Evolutionary conservation across 495 filamentous ascomycete species (phyloP), one percentile per base, ranked within the genome.

Genomic region (Penicillium subrubescens): DNA sequence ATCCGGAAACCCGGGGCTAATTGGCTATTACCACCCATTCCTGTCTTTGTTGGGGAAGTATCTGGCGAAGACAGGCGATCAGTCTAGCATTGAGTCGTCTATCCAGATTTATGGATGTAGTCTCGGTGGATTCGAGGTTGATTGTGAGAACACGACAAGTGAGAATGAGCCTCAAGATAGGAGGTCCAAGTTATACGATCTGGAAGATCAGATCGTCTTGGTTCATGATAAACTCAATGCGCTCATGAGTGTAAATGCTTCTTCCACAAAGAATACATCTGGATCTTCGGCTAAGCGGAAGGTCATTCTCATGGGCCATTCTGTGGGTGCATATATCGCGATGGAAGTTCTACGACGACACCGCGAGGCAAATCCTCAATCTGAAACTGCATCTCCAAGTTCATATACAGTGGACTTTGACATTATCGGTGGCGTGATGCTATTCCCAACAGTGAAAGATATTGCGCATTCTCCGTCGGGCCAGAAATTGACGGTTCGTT

Each of bases 1-100:
- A 44, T 82, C 92, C 31, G 94, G 94, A 17, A 97, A 97, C 64
- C 94, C 94, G 11, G 94, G 94, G 0, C 78, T 97, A 37, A 88
- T 97, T 51, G 79, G 77, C 34, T 97, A 93, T 81, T 98, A 97
- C 76, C 73, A 82, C 39, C 80, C 84, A 1, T 97, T 96, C 75
- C 81, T 92, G 25, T 87, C 75, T 51, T 75, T 79, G 27, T 75
- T 89, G 5, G 73, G 77, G 31, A 53, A 66, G 14, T 61, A 74
- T 39, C 64, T 75, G 23, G 48, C 35, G 59, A 12, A 58, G 48
- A 1, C 15, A 8, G 25, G 21, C 29, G 37, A 46, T 23, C 50
- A 17, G 3, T 21, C 35, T 4, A 27, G 5, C 25, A 48, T 35
- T 15, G 8, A 8, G 31, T 50, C 55, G 0, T 65, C 68, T 19